Evolutionary conservation across 768 basidiomycete genomes (phyloP).

Genomic region (Rhodotorula toruloides): DNA sequence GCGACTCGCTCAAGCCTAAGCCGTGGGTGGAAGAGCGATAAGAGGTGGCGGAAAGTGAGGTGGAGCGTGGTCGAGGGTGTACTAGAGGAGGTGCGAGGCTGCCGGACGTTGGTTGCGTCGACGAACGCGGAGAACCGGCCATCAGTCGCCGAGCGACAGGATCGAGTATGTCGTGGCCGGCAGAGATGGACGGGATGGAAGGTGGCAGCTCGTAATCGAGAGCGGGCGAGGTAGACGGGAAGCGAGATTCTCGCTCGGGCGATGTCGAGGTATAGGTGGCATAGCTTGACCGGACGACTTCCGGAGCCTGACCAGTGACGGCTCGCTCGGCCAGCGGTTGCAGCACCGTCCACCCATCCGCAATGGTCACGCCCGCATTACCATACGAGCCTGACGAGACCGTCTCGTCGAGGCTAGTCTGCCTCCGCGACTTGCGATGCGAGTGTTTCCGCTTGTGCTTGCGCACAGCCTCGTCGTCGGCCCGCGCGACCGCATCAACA

Average conservation of each 20-base stretch:
- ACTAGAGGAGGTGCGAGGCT: not conserved
- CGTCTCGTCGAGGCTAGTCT: constrained; percentile 15
- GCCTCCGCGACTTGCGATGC: constrained; percentile 4
- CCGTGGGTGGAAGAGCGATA: not conserved
- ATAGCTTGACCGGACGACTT: not conserved
- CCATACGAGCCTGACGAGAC: not conserved
- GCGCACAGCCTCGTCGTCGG: not conserved
- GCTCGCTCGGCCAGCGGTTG: not conserved
- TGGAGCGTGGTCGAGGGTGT: constrained; percentile 24
- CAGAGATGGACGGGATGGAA: constrained; percentile 11
- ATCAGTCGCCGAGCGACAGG: constrained; percentile 7
- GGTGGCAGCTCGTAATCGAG: not conserved
- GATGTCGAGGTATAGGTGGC: not conserved
- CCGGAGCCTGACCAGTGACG: not conserved
- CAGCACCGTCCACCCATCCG: not conserved
- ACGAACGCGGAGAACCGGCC: no score
- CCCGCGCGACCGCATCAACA: constrained; percentile 37
- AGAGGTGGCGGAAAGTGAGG: constrained; percentile 6
- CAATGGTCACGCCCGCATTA: not conserved
- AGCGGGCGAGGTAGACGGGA: not conserved
- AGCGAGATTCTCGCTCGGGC: not conserved
- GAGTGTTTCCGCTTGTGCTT: not conserved
- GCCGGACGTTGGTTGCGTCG: not conserved
- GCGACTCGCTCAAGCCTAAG: not conserved
- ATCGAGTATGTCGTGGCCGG: constrained; percentile 9